These are phyloP conservation scores for Lecanicillium sp. DNA, from an alignment of 2,329 filamentous ascomycete genomes.

Conservation along the genomic window DNA sequence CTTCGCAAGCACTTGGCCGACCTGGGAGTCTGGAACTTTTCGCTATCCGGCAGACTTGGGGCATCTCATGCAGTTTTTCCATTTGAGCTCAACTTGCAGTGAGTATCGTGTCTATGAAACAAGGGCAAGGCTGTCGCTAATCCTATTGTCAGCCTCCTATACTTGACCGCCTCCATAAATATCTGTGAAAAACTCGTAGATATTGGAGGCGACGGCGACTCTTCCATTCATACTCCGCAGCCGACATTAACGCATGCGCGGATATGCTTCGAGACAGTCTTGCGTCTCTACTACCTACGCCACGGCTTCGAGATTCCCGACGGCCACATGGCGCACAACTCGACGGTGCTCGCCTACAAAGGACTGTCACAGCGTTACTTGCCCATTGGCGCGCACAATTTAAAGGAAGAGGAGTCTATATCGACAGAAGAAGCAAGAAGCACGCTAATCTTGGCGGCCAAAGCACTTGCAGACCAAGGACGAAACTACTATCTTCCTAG, in stretches of 20 bases:
- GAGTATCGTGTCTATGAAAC: slow-evolving; percentile 8
- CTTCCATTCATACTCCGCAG: background rate
- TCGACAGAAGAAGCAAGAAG: background rate
- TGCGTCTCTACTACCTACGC: slow-evolving; percentile 25
- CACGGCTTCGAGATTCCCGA: slow-evolving; percentile 16
- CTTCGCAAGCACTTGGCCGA: slow-evolving; percentile 9
- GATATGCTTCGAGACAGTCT: slow-evolving; percentile 21
- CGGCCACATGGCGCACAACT: background rate
- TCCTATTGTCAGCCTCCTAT: background rate
- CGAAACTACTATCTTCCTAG: background rate
- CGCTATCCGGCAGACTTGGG: slow-evolving; percentile 14
- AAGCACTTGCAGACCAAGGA: background rate
- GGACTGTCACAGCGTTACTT: background rate
- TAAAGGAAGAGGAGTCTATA: background rate
- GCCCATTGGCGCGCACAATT: background rate
- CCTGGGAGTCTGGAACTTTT: slow-evolving; percentile 16
- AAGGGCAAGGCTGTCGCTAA: background rate
- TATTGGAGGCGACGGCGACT: too few species aligned
- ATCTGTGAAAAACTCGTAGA: slow-evolving; percentile 7
- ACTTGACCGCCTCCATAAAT: background rate
- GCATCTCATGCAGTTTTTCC: slow-evolving; percentile 18
- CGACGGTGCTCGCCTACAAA: background rate
- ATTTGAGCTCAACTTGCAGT: slow-evolving; percentile 23
- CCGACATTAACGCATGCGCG: slow-evolving; percentile 15
- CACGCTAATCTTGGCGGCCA: background rate